A percentile compares a stretch with the other conserved stretches of the same genome.
These are phyloP conservation scores for Sugiyamaella castrensis DNA, from an alignment of 1,139 yeast species.

Conservation along the genomic window DNA sequence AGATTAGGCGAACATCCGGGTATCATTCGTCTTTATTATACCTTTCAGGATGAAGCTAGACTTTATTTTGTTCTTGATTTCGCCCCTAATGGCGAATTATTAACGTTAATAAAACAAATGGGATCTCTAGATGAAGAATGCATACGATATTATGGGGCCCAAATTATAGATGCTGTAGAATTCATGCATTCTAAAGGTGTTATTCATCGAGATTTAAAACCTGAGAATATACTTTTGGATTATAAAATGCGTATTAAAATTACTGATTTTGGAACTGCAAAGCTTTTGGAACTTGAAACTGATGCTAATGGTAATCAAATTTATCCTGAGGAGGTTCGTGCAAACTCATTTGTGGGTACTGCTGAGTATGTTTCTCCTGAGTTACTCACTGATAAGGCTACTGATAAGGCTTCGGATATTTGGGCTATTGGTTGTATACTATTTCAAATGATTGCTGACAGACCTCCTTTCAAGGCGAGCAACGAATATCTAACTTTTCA, in stretches of 20 bases:
- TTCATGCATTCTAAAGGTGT: conserved; percentile 83
- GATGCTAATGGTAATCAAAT: conserved; percentile 31
- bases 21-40: conserved; percentile 79
- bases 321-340: conserved; percentile 55
- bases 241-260: conserved; percentile 76
- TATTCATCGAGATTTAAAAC: conserved; percentile 91
- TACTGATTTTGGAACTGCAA: conserved; percentile 99
- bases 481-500: conserved; percentile 94
- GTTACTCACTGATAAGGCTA: conserved; percentile 71
- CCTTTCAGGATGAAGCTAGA: conserved; percentile 88
- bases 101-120: conserved; percentile 70
- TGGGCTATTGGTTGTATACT: conserved; percentile 98
- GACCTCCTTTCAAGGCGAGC: conserved; percentile 94
- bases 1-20: conserved; percentile 85
- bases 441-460: conserved; percentile 90
- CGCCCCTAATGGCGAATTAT: conserved; percentile 89
- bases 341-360: conserved; percentile 86
- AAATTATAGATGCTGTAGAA: conserved; percentile 80
- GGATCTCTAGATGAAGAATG: conserved; percentile 78
- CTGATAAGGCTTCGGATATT: conserved; percentile 85
- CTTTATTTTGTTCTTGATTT: conserved; percentile 89
- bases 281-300: conserved; percentile 55
- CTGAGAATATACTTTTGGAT: conserved; percentile 81
- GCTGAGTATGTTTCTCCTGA: conserved; percentile 94
- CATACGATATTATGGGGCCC: conserved; percentile 69